These are phyloP conservation scores for Candida loeiensis DNA, from an alignment of 805 yeast genomes.

Conservation along the genomic window DNA sequence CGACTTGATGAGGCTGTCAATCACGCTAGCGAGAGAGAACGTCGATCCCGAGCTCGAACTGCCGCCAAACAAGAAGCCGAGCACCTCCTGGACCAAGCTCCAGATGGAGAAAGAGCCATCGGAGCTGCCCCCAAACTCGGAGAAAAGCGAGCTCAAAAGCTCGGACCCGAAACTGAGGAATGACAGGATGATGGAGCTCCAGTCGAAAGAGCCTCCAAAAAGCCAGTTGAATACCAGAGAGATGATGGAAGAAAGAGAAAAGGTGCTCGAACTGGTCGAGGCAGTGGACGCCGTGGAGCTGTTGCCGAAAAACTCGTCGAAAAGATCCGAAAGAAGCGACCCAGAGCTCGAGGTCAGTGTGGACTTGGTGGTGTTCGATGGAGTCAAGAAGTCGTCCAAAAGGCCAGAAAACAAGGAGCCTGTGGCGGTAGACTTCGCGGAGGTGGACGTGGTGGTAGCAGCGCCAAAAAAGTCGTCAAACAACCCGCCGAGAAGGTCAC, in stretches of 20 bases:
- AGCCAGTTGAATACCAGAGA: slow-evolving; percentile 13
- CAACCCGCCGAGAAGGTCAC: slow-evolving; percentile 8
- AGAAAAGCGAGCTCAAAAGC: slow-evolving; percentile 17
- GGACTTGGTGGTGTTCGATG: slow-evolving; percentile 8
- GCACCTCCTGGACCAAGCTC: slow-evolving; percentile 5
- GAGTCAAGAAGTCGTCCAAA: slow-evolving; percentile 14
- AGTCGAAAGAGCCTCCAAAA: slow-evolving; percentile 13
- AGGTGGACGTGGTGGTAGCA: slow-evolving; percentile 6
- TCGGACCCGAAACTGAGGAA: slow-evolving; percentile 10
- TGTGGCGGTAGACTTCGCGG: slow-evolving; percentile 6
- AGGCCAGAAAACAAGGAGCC: slow-evolving; percentile 10
- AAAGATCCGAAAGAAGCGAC: slow-evolving; percentile 12
- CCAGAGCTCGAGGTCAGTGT: slow-evolving; percentile 12
- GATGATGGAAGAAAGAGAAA: slow-evolving; percentile 8
- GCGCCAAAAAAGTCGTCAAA: slow-evolving; percentile 14
- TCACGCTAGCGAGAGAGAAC: slow-evolving; percentile 5
- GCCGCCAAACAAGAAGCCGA: slow-evolving; percentile 6
- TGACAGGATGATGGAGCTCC: slow-evolving; percentile 7
- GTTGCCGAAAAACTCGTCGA: slow-evolving; percentile 16
- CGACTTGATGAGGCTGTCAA: slow-evolving; percentile 8
- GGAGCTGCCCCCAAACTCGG: slow-evolving; percentile 18
- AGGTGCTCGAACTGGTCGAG: slow-evolving; percentile 10
- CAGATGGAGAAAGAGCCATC: slow-evolving; percentile 6
- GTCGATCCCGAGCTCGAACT: neutral
- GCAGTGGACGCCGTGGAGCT: neutral